Conservation (phyloP, 73 alveolate genomes). For the Paramecium octaurelia region DNA sequence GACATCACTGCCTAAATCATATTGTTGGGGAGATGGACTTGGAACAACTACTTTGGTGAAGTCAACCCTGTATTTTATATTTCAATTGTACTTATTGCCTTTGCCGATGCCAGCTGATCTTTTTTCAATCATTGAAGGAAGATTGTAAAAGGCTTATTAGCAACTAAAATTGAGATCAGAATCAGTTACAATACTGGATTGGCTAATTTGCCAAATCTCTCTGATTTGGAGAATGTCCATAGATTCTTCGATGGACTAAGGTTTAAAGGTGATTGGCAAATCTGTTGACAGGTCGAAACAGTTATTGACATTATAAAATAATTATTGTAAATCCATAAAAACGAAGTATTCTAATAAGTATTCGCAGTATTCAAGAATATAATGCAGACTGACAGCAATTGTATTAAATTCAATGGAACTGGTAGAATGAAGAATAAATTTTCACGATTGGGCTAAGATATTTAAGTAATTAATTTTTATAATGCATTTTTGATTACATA, state of each 20-base stretch:
- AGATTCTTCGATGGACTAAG: not conserved
- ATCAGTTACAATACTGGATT: not conserved
- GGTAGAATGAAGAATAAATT: not conserved
- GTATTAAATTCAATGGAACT: not conserved
- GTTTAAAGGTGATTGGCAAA: not conserved
- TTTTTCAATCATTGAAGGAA: not conserved
- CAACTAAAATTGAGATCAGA: not conserved
- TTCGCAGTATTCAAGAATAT: not conserved
- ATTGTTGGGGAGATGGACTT: conserved; percentile 6
- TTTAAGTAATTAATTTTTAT: not conserved
- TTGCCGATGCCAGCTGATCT: conserved; percentile 33
- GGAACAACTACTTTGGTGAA: conserved; percentile 13
- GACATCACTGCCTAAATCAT: not conserved
- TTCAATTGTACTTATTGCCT: not conserved
- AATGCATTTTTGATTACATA: not conserved
- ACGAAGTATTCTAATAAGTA: not conserved
- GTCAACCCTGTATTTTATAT: not conserved
- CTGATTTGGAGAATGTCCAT: conserved; percentile 32
- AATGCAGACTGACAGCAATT: not conserved
- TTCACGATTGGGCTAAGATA: not conserved
- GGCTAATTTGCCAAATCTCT: conserved; percentile 4
- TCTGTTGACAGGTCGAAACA: conserved; percentile 28
- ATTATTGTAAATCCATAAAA: not conserved
- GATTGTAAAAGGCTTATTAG: not conserved
- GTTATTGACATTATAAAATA: conserved; percentile 35